Percentiles rank a stretch among this genome's conserved stretches.
phyloP scores from a whole-genome alignment of 2,329 filamentous ascomycete species.

The Fusarium lyarnte region DNA sequence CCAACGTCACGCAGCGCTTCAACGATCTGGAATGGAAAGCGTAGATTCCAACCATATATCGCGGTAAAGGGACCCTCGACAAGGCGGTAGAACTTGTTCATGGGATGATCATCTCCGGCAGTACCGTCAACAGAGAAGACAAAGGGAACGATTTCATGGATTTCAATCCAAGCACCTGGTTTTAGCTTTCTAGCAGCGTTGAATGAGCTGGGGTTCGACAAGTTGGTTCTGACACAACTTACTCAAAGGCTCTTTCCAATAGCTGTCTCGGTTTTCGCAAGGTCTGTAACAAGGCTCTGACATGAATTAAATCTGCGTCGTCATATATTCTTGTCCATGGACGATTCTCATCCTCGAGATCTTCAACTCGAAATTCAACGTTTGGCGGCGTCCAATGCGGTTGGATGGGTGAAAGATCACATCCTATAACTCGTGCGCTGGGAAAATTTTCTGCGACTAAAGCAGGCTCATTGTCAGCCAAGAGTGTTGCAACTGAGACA shows the following conservation, averaged over 20 bases:
- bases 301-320: conserved; percentile 63
- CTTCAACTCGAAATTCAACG: conserved; percentile 59
- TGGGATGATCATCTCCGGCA: conserved; percentile 43
- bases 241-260: conserved; percentile 58
- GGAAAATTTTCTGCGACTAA: conserved; percentile 58
- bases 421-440: conserved; percentile 57
- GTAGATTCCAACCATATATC: conserved; percentile 50
- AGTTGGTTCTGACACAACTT: not conserved
- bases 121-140: conserved; percentile 48
- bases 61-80: conserved; percentile 46
- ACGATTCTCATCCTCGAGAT: conserved; percentile 49
- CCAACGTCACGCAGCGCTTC: conserved; percentile 45
- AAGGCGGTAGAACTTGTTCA: conserved; percentile 48
- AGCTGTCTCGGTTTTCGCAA: conserved; percentile 62
- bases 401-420: conserved; percentile 57
- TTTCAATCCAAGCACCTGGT: conserved; percentile 54
- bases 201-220: conserved; percentile 14
- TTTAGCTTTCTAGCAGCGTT: conserved; percentile 44
- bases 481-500: not conserved
- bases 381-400: conserved; percentile 64
- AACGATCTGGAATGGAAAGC: conserved; percentile 43
- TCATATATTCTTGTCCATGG: conserved; percentile 50
- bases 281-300: conserved; percentile 60
- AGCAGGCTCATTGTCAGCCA: conserved; percentile 7
- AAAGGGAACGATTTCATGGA: conserved; percentile 48